Evolutionary conservation across 1,139 yeast genomes (phyloP).

Genomic region (Waltiozyma sp.): DNA sequence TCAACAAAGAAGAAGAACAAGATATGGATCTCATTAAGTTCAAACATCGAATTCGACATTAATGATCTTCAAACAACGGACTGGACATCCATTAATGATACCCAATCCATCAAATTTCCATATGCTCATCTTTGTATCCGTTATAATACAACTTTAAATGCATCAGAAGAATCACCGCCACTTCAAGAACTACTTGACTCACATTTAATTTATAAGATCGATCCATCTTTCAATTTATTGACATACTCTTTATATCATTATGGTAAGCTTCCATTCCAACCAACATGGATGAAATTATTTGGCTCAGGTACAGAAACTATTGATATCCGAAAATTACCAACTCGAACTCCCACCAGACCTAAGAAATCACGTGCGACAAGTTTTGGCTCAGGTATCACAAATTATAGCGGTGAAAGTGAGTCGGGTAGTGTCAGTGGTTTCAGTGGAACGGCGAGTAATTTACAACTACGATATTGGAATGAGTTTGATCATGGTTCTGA

Average conservation of each 20-base stretch:
- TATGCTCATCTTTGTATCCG: slow-evolving; percentile 17
- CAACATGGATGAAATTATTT: slow-evolving; percentile 24
- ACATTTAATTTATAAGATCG: slow-evolving; percentile 25
- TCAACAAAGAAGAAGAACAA: slow-evolving; percentile 8
- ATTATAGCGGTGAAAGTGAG: neutral
- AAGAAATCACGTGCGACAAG: neutral
- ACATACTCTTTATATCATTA: slow-evolving; percentile 22
- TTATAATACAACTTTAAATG: slow-evolving; percentile 7
- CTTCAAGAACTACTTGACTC: slow-evolving; percentile 19
- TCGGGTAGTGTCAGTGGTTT: slow-evolving; percentile 5
- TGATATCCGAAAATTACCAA: slow-evolving; percentile 28
- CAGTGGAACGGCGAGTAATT: slow-evolving; percentile 20
- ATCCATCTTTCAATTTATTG: slow-evolving; percentile 21
- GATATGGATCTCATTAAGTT: slow-evolving; percentile 24
- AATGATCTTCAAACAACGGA: slow-evolving; percentile 6
- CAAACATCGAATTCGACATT: slow-evolving; percentile 18
- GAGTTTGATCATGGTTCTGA: slow-evolving; percentile 61
- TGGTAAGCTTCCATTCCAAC: slow-evolving; percentile 10
- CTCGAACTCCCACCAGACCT: slow-evolving; percentile 9
- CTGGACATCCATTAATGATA: slow-evolving; percentile 19
- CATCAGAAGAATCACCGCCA: slow-evolving; percentile 1
- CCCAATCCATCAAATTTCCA: slow-evolving; percentile 25
- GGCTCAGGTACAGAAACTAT: slow-evolving; percentile 9
- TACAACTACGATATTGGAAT: slow-evolving; percentile 48
- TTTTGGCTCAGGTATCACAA: neutral